phyloP scores from a whole-genome alignment of 805 yeast species.

The Metschnikowia santaceciliae region DNA sequence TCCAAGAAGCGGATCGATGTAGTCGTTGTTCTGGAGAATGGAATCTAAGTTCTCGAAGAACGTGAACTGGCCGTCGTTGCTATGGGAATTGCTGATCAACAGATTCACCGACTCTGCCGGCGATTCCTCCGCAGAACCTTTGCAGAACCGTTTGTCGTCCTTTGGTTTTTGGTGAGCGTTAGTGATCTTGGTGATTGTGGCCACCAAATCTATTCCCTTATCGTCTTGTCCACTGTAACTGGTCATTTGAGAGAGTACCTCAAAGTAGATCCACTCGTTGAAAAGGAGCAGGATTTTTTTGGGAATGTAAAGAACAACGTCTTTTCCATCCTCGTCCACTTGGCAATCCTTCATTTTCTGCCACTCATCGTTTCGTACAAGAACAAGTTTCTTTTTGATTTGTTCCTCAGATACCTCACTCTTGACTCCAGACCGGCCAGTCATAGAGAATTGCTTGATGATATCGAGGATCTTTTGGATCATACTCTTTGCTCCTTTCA shows the following conservation, averaged over 20 bases:
- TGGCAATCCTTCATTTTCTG: constrained; percentile 19
- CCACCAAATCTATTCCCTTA: constrained; percentile 40
- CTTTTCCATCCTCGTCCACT: background rate
- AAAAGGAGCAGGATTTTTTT: constrained; percentile 48
- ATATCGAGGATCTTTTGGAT: constrained; percentile 43
- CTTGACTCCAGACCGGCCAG: background rate
- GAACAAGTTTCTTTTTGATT: constrained; percentile 23
- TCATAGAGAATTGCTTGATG: constrained; percentile 21
- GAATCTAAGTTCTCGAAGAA: constrained; percentile 41
- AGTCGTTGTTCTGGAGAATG: constrained; percentile 32
- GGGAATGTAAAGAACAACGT: constrained; percentile 25
- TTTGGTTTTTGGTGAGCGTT: constrained; percentile 21
- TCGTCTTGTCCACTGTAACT: constrained; percentile 45
- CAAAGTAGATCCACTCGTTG: constrained; percentile 66
- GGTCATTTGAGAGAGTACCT: constrained; percentile 64
- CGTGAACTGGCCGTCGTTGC: constrained; percentile 15
- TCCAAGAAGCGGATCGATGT: constrained; percentile 63
- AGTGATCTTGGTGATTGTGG: constrained; percentile 34
- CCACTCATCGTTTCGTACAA: constrained; percentile 34
- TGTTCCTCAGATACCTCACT: background rate
- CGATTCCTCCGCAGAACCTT: constrained; percentile 5
- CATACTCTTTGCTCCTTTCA: constrained; percentile 63
- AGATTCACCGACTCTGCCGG: constrained; percentile 24
- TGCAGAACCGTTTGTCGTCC: constrained; percentile 1
- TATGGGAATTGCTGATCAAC: constrained; percentile 9